Evolutionary conservation across 2,329 filamentous ascomycete genomes (phyloP), one percentile per base, ranked within the genome.

Genomic region (Blastomyces parvus): DNA sequence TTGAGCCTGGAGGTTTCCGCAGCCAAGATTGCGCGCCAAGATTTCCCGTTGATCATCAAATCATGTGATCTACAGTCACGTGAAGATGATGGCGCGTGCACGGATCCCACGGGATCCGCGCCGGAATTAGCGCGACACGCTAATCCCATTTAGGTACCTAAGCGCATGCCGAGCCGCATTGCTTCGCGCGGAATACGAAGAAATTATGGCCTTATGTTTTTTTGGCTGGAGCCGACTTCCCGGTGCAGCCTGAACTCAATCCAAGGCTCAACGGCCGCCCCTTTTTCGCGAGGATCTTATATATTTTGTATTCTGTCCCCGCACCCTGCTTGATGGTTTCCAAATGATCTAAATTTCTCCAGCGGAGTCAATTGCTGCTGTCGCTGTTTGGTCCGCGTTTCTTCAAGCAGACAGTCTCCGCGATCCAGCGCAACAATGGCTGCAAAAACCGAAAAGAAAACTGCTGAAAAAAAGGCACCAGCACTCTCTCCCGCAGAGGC

Each of bases 141-240:
- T 56, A 56, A 38, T 38, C 52, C 52, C 14, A 1, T 56, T 56
- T 56, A 11, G 52, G 17, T 30, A 2, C 14, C 11, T 22, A 53
- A 6, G 22, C 22, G 50, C 48, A 5, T 13, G 30, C 25, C 11
- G n/a, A 27, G 46, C 46, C 46, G 2, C 46, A 11, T 25, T 6
- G 14, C 9, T n/a, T 6, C 19, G 25, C 3, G 11, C 13, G 36
- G 36, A 33, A 33, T 33, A 7, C 30, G 3, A 33, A 46, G 22
- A 22, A 22, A 22, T 48, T 22, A 48, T 59, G 25, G 58, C 27
- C 58, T 42, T 9, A 59, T 59, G 40, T 48, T 59, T 48, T 48
- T 33, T 5, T 14, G 56, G 9, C 11, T 17, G 22, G 17, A 19
- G 1, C 56, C 56, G 56, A 17, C 22, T 30, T 19, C 22, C 33